These are phyloP conservation scores for Kuraishia molischiana DNA, from an alignment of 805 yeast genomes.

Conservation along the genomic window DNA sequence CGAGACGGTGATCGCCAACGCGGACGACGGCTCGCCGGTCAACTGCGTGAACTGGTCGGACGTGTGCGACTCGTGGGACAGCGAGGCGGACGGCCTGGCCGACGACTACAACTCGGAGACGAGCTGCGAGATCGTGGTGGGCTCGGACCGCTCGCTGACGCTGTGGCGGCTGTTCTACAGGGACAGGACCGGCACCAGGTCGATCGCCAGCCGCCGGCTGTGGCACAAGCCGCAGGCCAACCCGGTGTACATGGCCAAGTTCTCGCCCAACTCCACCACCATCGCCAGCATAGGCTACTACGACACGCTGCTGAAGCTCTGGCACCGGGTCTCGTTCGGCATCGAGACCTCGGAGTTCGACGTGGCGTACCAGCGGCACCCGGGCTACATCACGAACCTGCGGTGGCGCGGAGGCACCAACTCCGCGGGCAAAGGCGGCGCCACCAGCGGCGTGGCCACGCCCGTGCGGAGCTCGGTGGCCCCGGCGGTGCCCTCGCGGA, in stretches of 20 bases:
- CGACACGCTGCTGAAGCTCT: slow-evolving; percentile 64
- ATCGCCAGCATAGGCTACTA: slow-evolving; percentile 55
- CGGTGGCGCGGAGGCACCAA: slow-evolving; percentile 34
- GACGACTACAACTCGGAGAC: slow-evolving; percentile 24
- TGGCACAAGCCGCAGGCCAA: slow-evolving; percentile 50
- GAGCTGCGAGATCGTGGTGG: slow-evolving; percentile 47
- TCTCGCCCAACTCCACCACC: slow-evolving; percentile 59
- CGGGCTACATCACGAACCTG: slow-evolving; percentile 41
- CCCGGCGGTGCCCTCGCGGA: background rate
- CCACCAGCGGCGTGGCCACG: slow-evolving; percentile 4
- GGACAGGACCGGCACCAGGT: slow-evolving; percentile 8
- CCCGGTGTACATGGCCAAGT: slow-evolving; percentile 45
- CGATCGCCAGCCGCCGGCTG: slow-evolving; percentile 14
- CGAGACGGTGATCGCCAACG: slow-evolving; percentile 15
- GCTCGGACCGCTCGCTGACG: slow-evolving; percentile 38
- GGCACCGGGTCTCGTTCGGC: slow-evolving; percentile 69
- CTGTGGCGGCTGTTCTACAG: slow-evolving; percentile 39
- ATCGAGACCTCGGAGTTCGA: slow-evolving; percentile 57
- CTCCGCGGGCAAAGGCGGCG: background rate
- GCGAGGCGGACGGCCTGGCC: slow-evolving; percentile 18
- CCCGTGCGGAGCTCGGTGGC: background rate
- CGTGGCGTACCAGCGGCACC: slow-evolving; percentile 58
- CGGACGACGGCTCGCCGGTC: slow-evolving; percentile 13
- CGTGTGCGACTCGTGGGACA: slow-evolving; percentile 17
- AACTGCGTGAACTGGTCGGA: slow-evolving; percentile 26